Conservation (phyloP, 176 grass and related monocot species). For the Dactylis glomerata region DNA sequence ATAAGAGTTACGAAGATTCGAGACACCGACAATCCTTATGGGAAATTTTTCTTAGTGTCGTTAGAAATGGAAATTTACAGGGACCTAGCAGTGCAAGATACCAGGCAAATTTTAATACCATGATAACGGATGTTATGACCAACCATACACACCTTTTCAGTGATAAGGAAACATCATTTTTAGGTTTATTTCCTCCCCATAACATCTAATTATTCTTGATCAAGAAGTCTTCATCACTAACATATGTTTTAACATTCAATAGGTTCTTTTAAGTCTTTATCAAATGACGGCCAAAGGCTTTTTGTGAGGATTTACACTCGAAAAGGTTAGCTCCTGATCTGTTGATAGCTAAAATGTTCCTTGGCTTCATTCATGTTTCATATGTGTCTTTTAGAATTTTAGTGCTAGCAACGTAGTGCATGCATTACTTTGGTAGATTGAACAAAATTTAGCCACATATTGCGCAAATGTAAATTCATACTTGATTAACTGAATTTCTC, state of each 20-base stretch:
- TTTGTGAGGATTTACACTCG: conserved; percentile 88
- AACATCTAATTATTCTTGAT: conserved; percentile 17
- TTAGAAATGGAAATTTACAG: conserved; percentile 49
- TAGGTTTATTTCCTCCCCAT: conserved; percentile 47
- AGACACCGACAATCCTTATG: conserved; percentile 48
- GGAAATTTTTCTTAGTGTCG: conserved; percentile 42
- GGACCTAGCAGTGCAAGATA: conserved; percentile 50
- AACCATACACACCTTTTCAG: conserved; percentile 71
- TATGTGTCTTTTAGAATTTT: conserved; percentile 10
- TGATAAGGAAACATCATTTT: conserved; percentile 59
- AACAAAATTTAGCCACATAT: conserved; percentile 10
- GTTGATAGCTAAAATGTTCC: conserved; percentile 21
- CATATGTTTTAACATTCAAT: conserved; percentile 32
- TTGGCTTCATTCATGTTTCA: background rate
- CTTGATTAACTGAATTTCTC: conserved; percentile 21
- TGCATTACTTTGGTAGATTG: background rate
- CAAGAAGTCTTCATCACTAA: background rate
- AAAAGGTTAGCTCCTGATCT: conserved; percentile 61
- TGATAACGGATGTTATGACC: conserved; percentile 75
- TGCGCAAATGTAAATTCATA: conserved; percentile 21
- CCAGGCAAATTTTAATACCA: conserved; percentile 67
- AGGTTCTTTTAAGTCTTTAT: conserved; percentile 70
- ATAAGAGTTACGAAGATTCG: conserved; percentile 17
- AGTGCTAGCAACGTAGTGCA: background rate
- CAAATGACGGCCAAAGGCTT: conserved; percentile 74